phyloP scores from a whole-genome alignment of 257 asterid species.

The Phtheirospermum japonicum region DNA sequence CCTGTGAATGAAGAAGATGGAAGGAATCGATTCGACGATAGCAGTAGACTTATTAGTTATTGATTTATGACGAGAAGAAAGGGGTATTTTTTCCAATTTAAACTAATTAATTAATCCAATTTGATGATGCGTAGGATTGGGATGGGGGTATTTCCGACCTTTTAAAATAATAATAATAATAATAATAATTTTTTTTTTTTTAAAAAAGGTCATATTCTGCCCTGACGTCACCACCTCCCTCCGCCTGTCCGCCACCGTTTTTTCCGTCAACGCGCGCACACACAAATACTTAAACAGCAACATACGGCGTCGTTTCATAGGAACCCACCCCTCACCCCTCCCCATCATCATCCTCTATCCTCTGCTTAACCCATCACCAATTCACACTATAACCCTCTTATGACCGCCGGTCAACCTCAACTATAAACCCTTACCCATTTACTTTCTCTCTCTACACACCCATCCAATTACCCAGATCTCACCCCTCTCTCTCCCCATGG shows the following conservation, averaged over 20 bases:
- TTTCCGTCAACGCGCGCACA: conserved; percentile 23
- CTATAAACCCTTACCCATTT: conserved; percentile 13
- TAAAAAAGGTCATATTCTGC: no score
- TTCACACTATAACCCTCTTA: conserved; percentile 9
- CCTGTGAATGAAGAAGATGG: background rate
- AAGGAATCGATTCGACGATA: background rate
- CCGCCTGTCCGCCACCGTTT: conserved; percentile 22
- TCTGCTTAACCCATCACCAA: conserved; percentile 7
- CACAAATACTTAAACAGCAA: background rate
- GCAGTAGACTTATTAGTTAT: no score
- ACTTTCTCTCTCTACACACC: conserved; percentile 24
- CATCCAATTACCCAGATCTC: conserved; percentile 14
- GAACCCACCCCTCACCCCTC: no score
- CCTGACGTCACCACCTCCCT: conserved; percentile 25
- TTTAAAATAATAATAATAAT: background rate
- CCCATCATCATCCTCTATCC: conserved; percentile 16
- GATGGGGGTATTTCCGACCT: background rate
- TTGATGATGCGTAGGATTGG: no score
- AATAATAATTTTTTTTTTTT: no score
- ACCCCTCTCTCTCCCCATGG: no score
- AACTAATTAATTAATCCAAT: no score
- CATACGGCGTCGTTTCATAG: conserved; percentile 32
- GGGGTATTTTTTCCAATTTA: no score
- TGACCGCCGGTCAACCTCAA: conserved; percentile 31
- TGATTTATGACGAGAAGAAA: no score